These are phyloP conservation scores for Backusella liffmaniae DNA, from an alignment of 192 early-diverging fungal genomes.

Conservation along the genomic window DNA sequence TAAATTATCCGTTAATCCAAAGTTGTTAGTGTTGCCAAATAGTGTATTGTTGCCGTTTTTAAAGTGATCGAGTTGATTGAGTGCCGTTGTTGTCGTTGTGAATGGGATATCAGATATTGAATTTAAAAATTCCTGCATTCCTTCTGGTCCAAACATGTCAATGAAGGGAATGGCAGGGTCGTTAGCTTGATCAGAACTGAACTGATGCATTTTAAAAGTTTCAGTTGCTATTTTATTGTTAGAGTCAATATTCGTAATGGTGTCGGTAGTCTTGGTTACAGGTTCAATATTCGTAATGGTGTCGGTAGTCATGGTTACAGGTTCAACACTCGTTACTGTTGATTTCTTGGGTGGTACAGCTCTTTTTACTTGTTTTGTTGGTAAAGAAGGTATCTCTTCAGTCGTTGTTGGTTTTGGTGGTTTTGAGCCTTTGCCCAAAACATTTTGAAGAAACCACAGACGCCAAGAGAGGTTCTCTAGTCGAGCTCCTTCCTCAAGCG, in stretches of 20 bases:
- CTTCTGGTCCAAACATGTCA: constrained; percentile 19
- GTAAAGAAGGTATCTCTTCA: background rate
- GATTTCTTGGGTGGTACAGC: background rate
- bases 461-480: constrained; percentile 85
- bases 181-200: constrained; percentile 37
- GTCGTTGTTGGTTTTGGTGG: constrained; percentile 9
- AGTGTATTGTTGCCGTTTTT: background rate
- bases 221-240: background rate
- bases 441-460: constrained; percentile 60
- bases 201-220: constrained; percentile 34
- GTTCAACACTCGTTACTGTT: background rate
- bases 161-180: constrained; percentile 28
- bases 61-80: constrained; percentile 1
- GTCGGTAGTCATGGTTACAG: background rate
- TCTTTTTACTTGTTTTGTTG: background rate
- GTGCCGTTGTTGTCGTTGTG: background rate
- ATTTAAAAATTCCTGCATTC: constrained; percentile 22
- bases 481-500: constrained; percentile 75
- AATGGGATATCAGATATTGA: background rate
- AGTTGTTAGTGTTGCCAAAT: background rate
- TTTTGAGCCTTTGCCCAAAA: constrained; percentile 21
- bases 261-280: background rate
- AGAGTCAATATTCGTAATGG: background rate
- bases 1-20: background rate
- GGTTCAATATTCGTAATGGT: background rate